phyloP scores from a whole-genome alignment of 2,329 filamentous ascomycete species.

The Fusarium neocosmosporiellum region DNA sequence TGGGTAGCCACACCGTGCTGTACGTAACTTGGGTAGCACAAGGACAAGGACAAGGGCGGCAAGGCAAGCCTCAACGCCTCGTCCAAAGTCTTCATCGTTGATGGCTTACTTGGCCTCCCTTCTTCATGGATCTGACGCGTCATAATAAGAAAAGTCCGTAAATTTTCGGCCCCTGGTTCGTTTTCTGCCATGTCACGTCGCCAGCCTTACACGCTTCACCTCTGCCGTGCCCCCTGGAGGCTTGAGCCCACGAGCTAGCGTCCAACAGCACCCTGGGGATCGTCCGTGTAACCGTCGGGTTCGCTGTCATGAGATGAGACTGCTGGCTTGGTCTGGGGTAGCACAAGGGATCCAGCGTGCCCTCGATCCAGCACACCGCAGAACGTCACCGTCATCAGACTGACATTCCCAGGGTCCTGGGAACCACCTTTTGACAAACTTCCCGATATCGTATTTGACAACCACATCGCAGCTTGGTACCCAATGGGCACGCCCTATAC shows the following conservation, averaged over 20 bases:
- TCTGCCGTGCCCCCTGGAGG: neutral
- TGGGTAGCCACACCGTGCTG: neutral
- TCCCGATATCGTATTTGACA: slow-evolving; percentile 4
- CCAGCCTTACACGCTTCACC: slow-evolving; percentile 22
- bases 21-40: neutral
- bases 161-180: slow-evolving; percentile 30
- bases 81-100: neutral
- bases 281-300: slow-evolving; percentile 17
- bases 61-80: slow-evolving; percentile 3
- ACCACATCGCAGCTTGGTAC: neutral
- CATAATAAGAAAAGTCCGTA: slow-evolving; percentile 20
- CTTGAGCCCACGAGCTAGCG: slow-evolving; percentile 6
- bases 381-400: slow-evolving; percentile 22
- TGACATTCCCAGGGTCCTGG: slow-evolving; percentile 18
- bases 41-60: neutral
- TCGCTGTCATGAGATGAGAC: neutral
- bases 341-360: slow-evolving; percentile 39
- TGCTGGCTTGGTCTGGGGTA: slow-evolving; percentile 15
- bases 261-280: neutral
- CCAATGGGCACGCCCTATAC: neutral
- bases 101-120: neutral
- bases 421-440: neutral
- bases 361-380: slow-evolving; percentile 39
- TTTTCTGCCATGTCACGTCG: neutral
- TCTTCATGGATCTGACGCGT: neutral